Conservation (phyloP, 208 protist genomes). For the Leishmania martiniquensis region DNA sequence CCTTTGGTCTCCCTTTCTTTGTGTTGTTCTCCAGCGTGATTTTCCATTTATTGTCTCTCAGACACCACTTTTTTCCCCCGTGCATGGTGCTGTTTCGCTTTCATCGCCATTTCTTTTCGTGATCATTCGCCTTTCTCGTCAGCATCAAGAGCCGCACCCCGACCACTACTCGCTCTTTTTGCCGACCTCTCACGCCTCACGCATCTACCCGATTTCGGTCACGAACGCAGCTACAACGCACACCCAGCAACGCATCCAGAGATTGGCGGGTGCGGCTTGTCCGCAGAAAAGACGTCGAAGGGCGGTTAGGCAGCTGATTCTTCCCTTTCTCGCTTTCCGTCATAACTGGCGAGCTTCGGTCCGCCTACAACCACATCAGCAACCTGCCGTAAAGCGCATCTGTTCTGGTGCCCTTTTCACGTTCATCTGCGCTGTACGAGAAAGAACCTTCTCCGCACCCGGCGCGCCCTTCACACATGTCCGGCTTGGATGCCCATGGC, state of each 20-base stretch:
- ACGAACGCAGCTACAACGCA: not conserved
- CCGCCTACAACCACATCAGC: not conserved
- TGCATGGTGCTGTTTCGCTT: conserved; percentile 4
- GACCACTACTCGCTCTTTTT: not conserved
- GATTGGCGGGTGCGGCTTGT: not conserved
- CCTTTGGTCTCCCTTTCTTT: not conserved
- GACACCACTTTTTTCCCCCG: not conserved
- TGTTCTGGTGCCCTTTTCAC: not conserved
- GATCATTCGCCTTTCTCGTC: not conserved
- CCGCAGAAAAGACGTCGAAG: not conserved
- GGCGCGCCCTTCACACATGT: conserved; percentile 5
- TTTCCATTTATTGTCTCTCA: not conserved
- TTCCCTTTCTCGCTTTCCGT: not conserved
- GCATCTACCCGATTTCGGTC: not conserved
- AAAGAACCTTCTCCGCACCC: not conserved
- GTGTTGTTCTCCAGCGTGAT: not conserved
- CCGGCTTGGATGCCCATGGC: conserved; percentile 11
- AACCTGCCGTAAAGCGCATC: not conserved
- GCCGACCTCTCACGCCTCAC: not conserved
- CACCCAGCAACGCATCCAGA: not conserved
- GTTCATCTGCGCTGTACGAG: not conserved
- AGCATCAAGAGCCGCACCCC: too few species aligned
- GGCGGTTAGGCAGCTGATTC: not conserved
- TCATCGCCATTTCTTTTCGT: not conserved
- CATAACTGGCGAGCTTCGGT: not conserved